Base-by-base conservation (phyloP, 345 rosid genomes). In the Gossypium rotundifolium region DNA sequence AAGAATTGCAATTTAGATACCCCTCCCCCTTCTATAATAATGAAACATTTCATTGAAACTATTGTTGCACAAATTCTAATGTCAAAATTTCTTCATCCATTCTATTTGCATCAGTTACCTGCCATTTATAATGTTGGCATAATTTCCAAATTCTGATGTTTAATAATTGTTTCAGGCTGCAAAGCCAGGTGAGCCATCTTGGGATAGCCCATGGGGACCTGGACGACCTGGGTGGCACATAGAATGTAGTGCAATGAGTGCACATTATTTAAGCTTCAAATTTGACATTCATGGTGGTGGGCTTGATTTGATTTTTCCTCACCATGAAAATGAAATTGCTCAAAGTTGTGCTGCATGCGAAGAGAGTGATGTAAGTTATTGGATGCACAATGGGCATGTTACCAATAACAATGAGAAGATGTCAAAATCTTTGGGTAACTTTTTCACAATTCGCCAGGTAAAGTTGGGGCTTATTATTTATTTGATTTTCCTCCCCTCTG, bases 151-250 rank as follows among this genome's bases (percentile, higher is more conserved):
- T 59, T 70, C 23, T 71, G 63, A 67, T 55, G 11, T 65, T 72
- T 38, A 33, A 18, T 52, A 59, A 58, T 8, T 76, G 25, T 60
- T 85, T 83, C 87, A 94, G 98, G 90, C 97, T 46, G 96, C 93
- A 46, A 95, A 95, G 83, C 91, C 93, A 25, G 96, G 80, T 68
- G 99, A 95, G 78, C 93, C 92, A 67, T 83, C 87, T 44, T 95
- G 97, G 99, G 91, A 88, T 42, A 95, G 97, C 74, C 88, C 91
- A 0, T 92, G 98, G 98, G 98, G 95, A 78, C 88, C 27, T 62
- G 98, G 98, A 68, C 88, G 99, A 78, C 98, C 97, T 7, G 99
- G 98, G 45, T 93, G 99, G 98, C 98, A 95, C 77, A 95, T 95
- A 23, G 99, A 95, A 80, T 93, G 98, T 89, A 91, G 98, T 80